Evolutionary conservation across 1,139 yeast genomes (phyloP).

Genomic region (Yamadazyma blattariae): DNA sequence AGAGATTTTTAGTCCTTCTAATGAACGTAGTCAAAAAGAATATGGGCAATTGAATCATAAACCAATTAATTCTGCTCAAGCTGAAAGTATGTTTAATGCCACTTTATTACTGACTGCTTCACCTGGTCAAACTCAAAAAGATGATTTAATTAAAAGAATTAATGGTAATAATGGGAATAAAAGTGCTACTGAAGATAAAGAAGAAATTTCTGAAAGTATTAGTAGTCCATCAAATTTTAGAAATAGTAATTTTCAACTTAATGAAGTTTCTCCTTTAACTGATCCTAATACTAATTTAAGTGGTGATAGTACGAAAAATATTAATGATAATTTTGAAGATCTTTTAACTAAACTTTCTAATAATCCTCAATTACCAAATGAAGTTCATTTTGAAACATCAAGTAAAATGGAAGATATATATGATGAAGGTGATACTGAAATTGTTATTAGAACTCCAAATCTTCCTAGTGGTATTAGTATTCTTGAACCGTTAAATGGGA

Average conservation of each 20-base stretch:
- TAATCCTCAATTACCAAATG: not conserved
- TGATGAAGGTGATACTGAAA: not conserved
- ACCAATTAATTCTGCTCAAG: constrained; percentile 7
- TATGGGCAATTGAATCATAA: not conserved
- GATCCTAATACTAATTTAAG: not conserved
- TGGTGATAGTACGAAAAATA: not conserved
- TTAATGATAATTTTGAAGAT: constrained; percentile 1
- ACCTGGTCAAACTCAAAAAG: constrained; percentile 10
- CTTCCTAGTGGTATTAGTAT: constrained; percentile 8
- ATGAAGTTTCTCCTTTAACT: constrained; percentile 9
- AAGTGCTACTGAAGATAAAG: not conserved
- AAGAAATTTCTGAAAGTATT: too few relatives aligned
- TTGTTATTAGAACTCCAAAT: not conserved
- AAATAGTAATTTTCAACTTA: not conserved
- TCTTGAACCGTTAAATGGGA: constrained; percentile 13
- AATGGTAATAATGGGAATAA: not conserved
- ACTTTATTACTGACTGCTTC: constrained; percentile 18
- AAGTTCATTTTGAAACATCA: not conserved
- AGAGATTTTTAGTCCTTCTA: not conserved
- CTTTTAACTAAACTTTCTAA: not conserved
- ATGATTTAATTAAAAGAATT: constrained; percentile 12
- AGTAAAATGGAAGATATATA: not conserved
- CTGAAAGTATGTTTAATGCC: constrained; percentile 19
- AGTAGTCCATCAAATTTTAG: not conserved
- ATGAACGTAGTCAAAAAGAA: too few relatives aligned